Evolutionary conservation across 768 basidiomycete genomes (phyloP).

Genomic region (Pulveroboletus ravenelii): DNA sequence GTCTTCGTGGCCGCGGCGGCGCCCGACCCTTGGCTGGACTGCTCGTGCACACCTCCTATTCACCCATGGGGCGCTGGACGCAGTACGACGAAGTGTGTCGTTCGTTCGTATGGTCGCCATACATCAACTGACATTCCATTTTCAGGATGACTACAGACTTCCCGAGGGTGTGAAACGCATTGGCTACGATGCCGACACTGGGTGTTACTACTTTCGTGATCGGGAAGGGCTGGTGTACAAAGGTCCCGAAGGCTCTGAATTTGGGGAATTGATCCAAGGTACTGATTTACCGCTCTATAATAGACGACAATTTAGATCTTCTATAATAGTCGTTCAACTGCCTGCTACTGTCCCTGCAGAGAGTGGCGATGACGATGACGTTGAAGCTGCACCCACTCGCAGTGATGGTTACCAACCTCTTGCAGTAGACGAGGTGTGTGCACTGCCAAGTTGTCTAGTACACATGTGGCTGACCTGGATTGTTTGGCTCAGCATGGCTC

Average conservation of each 20-base stretch:
- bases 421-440: conserved; percentile 44
- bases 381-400: conserved; percentile 53
- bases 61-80: conserved; percentile 35
- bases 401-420: conserved; percentile 56
- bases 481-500: conserved; percentile 29
- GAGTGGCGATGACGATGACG: conserved; percentile 36
- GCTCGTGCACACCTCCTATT: conserved; percentile 2
- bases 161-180: conserved; percentile 56
- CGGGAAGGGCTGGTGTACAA: conserved; percentile 50
- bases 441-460: background rate
- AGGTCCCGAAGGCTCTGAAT: conserved; percentile 57
- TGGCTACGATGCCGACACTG: conserved; percentile 72
- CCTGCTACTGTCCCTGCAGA: conserved; percentile 25
- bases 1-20: conserved; percentile 7
- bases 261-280: conserved; percentile 48
- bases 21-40: conserved; percentile 19
- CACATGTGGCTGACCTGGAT: conserved; percentile 11
- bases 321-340: conserved; percentile 27
- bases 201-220: conserved; percentile 62
- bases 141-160: conserved; percentile 49
- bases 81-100: conserved; percentile 31
- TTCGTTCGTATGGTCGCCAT: background rate
- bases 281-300: conserved; percentile 2
- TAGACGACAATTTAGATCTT: background rate
- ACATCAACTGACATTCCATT: background rate